Percentiles rank a stretch among this genome's conserved stretches.
Conservation (phyloP, 345 rosid species). For the Stellera chamaejasme region DNA sequence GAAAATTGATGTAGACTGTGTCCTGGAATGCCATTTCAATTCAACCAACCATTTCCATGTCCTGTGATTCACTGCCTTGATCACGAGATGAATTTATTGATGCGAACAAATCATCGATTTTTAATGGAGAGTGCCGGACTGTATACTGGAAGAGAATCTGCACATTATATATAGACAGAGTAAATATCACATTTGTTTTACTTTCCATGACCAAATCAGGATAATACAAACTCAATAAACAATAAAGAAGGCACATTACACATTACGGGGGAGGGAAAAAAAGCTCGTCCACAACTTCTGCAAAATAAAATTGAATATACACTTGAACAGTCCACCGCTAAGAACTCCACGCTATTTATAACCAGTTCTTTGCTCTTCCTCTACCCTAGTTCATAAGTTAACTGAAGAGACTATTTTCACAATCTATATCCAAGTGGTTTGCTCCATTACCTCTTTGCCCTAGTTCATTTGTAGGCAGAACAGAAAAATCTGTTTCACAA, state of each 20-base stretch:
- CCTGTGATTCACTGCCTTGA: slow-evolving; percentile 38
- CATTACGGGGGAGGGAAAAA: no score
- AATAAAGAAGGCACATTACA: background rate
- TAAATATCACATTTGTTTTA: slow-evolving; percentile 4
- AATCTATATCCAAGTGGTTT: no score
- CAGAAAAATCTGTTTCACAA: no score
- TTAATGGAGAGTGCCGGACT: slow-evolving; percentile 70
- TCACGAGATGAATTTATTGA: slow-evolving; percentile 34
- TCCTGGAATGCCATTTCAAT: no score
- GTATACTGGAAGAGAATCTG: slow-evolving; percentile 81
- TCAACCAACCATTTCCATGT: slow-evolving; percentile 71
- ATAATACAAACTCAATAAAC: background rate
- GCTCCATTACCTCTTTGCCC: no score
- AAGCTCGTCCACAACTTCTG: background rate
- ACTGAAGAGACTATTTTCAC: no score
- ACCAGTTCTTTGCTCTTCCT: no score
- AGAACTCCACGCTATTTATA: no score
- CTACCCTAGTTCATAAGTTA: no score
- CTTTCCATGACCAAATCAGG: background rate
- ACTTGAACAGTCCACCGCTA: no score
- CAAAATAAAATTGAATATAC: background rate
- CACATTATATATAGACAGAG: slow-evolving; percentile 14
- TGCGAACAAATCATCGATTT: slow-evolving; percentile 64
- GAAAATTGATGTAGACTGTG: no score
- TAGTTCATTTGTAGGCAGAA: no score